phyloP scores from a whole-genome alignment of 768 basidiomycete species.

The Lenzites betulinus region DNA sequence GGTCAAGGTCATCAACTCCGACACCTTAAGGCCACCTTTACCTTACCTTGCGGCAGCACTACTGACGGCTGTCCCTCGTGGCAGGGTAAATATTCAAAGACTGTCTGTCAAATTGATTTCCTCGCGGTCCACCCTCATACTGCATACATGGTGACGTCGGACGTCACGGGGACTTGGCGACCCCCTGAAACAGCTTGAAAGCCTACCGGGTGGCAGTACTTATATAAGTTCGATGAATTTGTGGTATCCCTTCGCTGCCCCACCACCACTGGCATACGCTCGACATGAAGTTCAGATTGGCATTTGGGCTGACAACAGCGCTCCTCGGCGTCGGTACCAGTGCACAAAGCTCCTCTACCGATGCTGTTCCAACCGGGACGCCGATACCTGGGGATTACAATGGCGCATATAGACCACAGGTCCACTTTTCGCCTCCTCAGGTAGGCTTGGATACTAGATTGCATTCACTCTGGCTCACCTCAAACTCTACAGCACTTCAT shows the following conservation, averaged over 20 bases:
- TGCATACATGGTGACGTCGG: not conserved
- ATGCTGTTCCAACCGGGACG: not conserved
- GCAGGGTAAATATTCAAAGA: too few species aligned
- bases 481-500: slow-evolving; percentile 7
- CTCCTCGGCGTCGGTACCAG: not conserved
- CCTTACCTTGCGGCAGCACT: too few species aligned
- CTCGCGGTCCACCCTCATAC: too few species aligned
- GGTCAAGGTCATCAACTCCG: too few species aligned
- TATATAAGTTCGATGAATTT: not conserved
- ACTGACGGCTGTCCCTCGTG: too few species aligned
- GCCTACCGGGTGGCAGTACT: too few species aligned
- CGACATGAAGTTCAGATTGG: not conserved
- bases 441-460: not conserved
- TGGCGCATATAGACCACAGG: slow-evolving; percentile 9
- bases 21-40: too few species aligned
- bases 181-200: too few species aligned
- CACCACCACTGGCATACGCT: not conserved
- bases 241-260: not conserved
- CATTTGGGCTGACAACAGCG: not conserved
- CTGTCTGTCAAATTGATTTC: too few species aligned
- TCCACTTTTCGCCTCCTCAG: slow-evolving; percentile 17
- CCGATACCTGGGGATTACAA: not conserved
- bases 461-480: not conserved
- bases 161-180: too few species aligned
- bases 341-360: not conserved